Conservation (phyloP, 495 filamentous ascomycete species). For the Trichoderma parareesei region DNA sequence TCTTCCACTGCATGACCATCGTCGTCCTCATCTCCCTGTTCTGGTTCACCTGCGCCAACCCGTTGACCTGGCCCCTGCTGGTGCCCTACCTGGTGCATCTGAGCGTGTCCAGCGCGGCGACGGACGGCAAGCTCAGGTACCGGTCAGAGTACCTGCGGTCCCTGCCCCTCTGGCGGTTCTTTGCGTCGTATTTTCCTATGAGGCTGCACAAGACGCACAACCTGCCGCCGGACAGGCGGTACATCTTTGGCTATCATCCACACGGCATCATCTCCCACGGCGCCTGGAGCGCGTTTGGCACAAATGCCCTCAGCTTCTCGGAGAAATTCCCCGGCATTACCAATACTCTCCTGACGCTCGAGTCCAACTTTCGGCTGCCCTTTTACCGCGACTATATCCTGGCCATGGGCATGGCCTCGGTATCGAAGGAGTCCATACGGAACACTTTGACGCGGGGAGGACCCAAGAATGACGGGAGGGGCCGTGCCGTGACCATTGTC, state of each 20-base stretch:
- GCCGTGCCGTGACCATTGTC: conserved; percentile 91
- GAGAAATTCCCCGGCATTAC: conserved; percentile 93
- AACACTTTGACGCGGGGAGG: conserved; percentile 77
- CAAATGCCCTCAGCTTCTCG: conserved; percentile 82
- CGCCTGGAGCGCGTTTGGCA: conserved; percentile 86
- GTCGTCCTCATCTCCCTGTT: conserved; percentile 68
- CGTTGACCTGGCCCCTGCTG: conserved; percentile 82
- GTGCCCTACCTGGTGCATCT: conserved; percentile 85
- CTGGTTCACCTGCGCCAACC: conserved; percentile 86
- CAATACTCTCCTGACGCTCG: conserved; percentile 84
- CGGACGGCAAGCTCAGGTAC: conserved; percentile 62
- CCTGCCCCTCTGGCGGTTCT: conserved; percentile 77
- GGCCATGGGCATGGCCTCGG: conserved; percentile 74
- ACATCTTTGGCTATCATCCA: conserved; percentile 96
- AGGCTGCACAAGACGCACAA: conserved; percentile 74
- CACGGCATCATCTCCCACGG: conserved; percentile 96
- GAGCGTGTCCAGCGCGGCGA: conserved; percentile 66
- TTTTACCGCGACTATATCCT: conserved; percentile 91
- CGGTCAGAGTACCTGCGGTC: conserved; percentile 66
- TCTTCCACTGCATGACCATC: conserved; percentile 79
- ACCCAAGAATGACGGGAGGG: conserved; percentile 75
- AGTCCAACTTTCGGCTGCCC: conserved; percentile 88
- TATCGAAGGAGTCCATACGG: conserved; percentile 83
- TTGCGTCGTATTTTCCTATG: conserved; percentile 88
- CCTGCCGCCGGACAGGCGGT: conserved; percentile 77